Percentiles rank a stretch among this genome's conserved stretches.
Conservation (phyloP, 805 yeast species). For the Lipomyces oligophaga region DNA sequence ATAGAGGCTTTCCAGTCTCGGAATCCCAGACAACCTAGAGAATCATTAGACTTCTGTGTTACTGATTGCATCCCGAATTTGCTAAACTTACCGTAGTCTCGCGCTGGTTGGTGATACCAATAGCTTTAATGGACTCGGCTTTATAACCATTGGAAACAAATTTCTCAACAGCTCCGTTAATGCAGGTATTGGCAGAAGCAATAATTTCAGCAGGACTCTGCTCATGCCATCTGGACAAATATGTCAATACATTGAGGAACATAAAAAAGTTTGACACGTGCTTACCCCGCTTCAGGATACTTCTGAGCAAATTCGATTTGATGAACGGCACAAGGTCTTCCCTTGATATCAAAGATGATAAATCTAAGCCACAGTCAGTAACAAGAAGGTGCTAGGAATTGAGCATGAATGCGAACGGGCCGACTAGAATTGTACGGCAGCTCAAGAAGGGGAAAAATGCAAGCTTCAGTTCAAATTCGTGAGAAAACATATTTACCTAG, state of each 20-base stretch:
- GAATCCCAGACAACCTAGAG: constrained; percentile 64
- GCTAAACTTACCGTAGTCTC: constrained; percentile 60
- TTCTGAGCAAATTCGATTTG: constrained; percentile 75
- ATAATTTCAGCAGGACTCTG: constrained; percentile 82
- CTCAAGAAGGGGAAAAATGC: not conserved
- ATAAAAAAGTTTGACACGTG: not conserved
- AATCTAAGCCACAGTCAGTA: no score
- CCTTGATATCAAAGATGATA: constrained; percentile 68
- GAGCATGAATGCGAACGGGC: not conserved
- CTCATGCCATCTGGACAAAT: constrained; percentile 69
- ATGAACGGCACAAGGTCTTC: constrained; percentile 78
- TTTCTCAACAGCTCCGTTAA: constrained; percentile 40
- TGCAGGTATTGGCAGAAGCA: constrained; percentile 75
- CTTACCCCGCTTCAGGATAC: constrained; percentile 40
- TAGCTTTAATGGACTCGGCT: constrained; percentile 53
- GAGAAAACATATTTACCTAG: constrained; percentile 10
- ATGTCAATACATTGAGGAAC: not conserved
- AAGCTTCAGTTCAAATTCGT: not conserved
- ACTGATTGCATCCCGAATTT: not conserved
- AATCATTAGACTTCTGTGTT: not conserved
- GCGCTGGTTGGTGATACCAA: constrained; percentile 94
- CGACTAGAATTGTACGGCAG: no score
- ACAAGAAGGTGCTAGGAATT: constrained; percentile 59
- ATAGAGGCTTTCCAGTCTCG: constrained; percentile 73
- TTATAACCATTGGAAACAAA: constrained; percentile 35